Evolutionary conservation across 805 yeast species (phyloP), one percentile per base, ranked within the genome.

Genomic region (Teunomyces atbi): DNA sequence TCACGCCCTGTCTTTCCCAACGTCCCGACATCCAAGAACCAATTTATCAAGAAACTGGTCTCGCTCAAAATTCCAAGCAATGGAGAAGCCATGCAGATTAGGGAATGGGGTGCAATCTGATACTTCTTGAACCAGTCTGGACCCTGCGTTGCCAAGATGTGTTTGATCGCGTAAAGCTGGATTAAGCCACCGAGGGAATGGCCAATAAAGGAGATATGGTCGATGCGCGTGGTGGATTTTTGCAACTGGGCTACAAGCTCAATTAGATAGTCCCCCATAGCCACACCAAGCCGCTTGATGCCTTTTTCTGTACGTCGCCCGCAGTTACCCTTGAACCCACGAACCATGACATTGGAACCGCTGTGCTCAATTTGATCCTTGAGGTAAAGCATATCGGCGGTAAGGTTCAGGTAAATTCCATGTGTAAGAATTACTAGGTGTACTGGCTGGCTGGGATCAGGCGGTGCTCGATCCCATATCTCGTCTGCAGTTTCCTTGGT

Each of bases 1-100:
- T 73, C 78, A 29, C 77, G 59, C 2, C 78, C 78, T 1, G 77
- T 73, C 46, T 66, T 70, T 12, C 78, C 78, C 35, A 73, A 54
- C 1, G 76, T 70, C 5, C 78, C 78, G 21, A 73, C 47, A 49
- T 71, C 76, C 39, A 73, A 56, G 37, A 72, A 67, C 73, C 74
- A 69, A 23, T 68, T 59, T 26, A 72, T 61, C 37, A 64, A 43
- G 35, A 71, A 61, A 47, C 72, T 70, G 58, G 68, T 60, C 48
- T 73, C 78, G 54, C 65, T 65, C 40, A 72, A 56, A 1, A 73
- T 64, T 4, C 78, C 78, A 20, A 73, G 57, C 42, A 72, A 55
- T 8, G 78, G 78, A 35, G 69, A 59, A 12, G 78, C 77, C 65
- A 73, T 52, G 32, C 64, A 61, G n/a, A 73, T 59, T 26, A 73